Evolutionary conservation across 2,329 filamentous ascomycete species (phyloP), one percentile per base, ranked within the genome.

Genomic region (Lojkania enalia): DNA sequence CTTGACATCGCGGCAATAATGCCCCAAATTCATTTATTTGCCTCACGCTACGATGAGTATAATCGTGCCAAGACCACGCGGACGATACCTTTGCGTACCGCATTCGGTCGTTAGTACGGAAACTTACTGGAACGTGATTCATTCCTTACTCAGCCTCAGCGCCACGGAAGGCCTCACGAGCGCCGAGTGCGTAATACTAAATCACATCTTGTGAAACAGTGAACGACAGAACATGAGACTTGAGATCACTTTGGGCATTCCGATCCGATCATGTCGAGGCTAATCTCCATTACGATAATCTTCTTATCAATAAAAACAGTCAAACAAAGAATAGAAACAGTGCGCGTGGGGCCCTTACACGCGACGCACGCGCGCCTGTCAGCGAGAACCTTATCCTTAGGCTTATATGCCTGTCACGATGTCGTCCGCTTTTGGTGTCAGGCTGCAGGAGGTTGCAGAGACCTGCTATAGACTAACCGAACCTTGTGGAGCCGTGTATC

Each of bases 271-370:
- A 39, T 19, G 29, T 41, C 20, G 13, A 9, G 9, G 7, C 14
- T 11, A 44, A 44, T 35, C 41, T 44, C 40, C 41, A 25, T 16
- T 12, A 13, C 20, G 20, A 18, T 15, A 9, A 23, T 39, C 44
- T 30, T 32, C 48, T 51, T 51, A 51, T 39, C 42, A 48, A 51
- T 43, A 13, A 18, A 18, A 48, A 48, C 33, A 16, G 48, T 51
- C 48, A 48, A 33, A 41, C 23, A n/a, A 27, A n/a, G n/a, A 7
- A 27, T n/a, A 9, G 23, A 7, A 27, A 27, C n/a, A n/a, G n/a
- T n/a, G n/a, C n/a, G 23, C 23, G n/a, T 27, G 23, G 7, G n/a
- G 23, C n/a, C n/a, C 39, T 14, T 15, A 23, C 35, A 32, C 20
- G 39, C 19, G 40, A 40, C 19, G 46, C 41, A 18, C 29, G 14